These are phyloP conservation scores for Thermothielavioides terrestris DNA, from an alignment of 495 filamentous ascomycete species.

Conservation along the genomic window DNA sequence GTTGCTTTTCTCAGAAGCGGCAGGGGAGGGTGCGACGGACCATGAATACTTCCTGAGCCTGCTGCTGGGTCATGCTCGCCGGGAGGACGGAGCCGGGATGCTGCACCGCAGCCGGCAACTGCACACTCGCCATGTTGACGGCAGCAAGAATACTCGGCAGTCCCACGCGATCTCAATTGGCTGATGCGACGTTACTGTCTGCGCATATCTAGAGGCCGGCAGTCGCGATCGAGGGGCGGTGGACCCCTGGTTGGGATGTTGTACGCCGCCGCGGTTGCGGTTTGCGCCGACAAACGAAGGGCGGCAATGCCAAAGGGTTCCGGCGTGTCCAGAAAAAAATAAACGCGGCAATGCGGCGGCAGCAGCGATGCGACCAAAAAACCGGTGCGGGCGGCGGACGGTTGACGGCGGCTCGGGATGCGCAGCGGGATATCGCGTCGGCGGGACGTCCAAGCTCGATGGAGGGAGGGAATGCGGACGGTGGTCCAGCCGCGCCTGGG, in stretches of 20 bases:
- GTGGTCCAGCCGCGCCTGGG: conserved; percentile 18
- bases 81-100: conserved; percentile 48
- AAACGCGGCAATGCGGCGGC: conserved; percentile 3
- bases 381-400: not conserved
- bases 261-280: conserved; percentile 3
- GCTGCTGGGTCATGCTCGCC: conserved; percentile 48
- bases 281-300: conserved; percentile 9
- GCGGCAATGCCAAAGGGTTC: conserved; percentile 10
- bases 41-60: conserved; percentile 52
- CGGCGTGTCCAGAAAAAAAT: conserved; percentile 21
- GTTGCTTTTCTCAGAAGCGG: too few relatives aligned
- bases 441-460: conserved; percentile 15
- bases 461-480: conserved; percentile 3
- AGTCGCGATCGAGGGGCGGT: conserved; percentile 15
- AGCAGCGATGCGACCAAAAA: conserved; percentile 1
- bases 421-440: conserved; percentile 22
- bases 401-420: conserved; percentile 10
- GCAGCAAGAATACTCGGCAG: conserved; percentile 14
- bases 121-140: conserved; percentile 66
- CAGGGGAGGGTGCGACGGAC: conserved; percentile 35
- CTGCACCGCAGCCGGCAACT: conserved; percentile 57
- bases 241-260: conserved; percentile 13
- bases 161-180: conserved; percentile 17
- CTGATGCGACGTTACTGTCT: conserved; percentile 10
- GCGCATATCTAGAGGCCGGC: conserved; percentile 32